Base-by-base conservation (phyloP, 352 stramenopile genomes). In the Globisporangium iwayamae region DNA sequence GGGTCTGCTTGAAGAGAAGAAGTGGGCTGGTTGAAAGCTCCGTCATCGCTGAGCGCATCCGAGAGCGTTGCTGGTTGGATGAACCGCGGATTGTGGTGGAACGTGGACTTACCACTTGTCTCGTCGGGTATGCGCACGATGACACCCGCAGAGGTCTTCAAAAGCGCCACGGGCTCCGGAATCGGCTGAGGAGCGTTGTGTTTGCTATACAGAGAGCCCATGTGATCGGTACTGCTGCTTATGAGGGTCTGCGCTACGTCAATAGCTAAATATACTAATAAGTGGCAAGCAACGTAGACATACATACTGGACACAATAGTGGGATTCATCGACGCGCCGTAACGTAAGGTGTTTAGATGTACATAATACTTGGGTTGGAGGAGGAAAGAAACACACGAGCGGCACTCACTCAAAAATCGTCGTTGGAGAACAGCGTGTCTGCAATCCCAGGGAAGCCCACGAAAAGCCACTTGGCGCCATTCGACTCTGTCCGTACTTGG, bases 371-470 rank as follows among this genome's bases (percentile, higher is more conserved):
- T 47, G 30, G 11, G 7, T 52, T 55, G 41, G 54, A 41, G 18
- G 41, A 9, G 14, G 22, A 22, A 48, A 48, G 18, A 10, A 62
- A 55, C 18, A 54, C 20, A 4, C 4, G 3, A 20, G 25, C 9
- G 6, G 45, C 25, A 16, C 20, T 65, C 34, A 30, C 16, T 85
- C 73, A 95, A 74, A 95, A 95, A 38, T 91, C 78, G 43, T 92
- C 81, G 56, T 83, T 75, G 32, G 81, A 77, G 61, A 95, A 95
- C 46, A 93, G 71, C 25, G 75, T 69, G 32, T 76, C 53, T 9
- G 73, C 72, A 46, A 95, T 76, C 4, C 67, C 65, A 13, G 66
- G 72, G 50, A 95, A 95, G 13, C 87, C 87, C 16, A 95, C 61
- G 66, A 87, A 92, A 45, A 95, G 72, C 22, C 78, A 73, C 16